These are phyloP conservation scores for Kodamaea ohmeri DNA, from an alignment of 1,139 yeast genomes.

Conservation along the genomic window DNA sequence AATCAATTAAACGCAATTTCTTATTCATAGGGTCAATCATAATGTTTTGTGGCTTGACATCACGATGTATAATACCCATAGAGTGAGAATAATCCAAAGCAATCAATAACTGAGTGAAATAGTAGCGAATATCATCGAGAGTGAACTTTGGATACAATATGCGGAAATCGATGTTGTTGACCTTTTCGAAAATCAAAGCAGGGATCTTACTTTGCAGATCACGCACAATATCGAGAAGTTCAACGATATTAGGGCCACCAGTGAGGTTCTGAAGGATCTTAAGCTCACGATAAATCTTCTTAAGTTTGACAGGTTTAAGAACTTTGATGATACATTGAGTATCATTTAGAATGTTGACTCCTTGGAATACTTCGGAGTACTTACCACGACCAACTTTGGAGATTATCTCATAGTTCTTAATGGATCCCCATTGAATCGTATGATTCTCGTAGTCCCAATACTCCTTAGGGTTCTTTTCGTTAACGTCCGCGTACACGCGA, in stretches of 20 bases:
- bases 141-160: slow-evolving; percentile 66
- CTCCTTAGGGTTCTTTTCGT: slow-evolving; percentile 70
- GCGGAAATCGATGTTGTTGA: slow-evolving; percentile 70
- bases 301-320: slow-evolving; percentile 74
- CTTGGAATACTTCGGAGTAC: slow-evolving; percentile 93
- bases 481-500: slow-evolving; percentile 86
- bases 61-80: slow-evolving; percentile 82
- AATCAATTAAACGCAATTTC: slow-evolving; percentile 68
- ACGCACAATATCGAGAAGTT: slow-evolving; percentile 69
- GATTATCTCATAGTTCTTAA: slow-evolving; percentile 82
- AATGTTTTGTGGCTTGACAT: slow-evolving; percentile 80
- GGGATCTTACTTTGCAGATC: slow-evolving; percentile 73
- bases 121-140: slow-evolving; percentile 62
- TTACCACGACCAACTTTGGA: slow-evolving; percentile 95
- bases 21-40: slow-evolving; percentile 72
- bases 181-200: slow-evolving; percentile 69
- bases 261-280: slow-evolving; percentile 71
- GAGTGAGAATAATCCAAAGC: slow-evolving; percentile 78
- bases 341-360: slow-evolving; percentile 45
- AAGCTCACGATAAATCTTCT: slow-evolving; percentile 75
- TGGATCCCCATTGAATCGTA: slow-evolving; percentile 69
- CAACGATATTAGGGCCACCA: slow-evolving; percentile 73
- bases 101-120: slow-evolving; percentile 63
- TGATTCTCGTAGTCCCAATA: slow-evolving; percentile 93
- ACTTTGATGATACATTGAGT: slow-evolving; percentile 69